A percentile compares a stretch with the other conserved stretches of the same genome.
Conservation (phyloP, 83 land plant genomes). For the Larix sibirica region DNA sequence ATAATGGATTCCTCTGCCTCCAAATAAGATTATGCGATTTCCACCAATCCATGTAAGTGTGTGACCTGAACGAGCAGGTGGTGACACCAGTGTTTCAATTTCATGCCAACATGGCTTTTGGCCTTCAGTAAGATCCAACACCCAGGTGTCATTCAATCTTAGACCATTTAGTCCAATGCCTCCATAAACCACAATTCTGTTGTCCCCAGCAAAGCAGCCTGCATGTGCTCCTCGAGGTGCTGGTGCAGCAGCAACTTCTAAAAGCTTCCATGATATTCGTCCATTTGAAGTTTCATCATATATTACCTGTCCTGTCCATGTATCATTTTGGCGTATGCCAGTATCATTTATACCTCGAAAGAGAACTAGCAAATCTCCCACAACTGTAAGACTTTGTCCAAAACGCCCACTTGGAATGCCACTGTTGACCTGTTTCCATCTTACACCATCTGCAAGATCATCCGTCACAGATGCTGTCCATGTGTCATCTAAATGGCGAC, state of each 20-base stretch:
- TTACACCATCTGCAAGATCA: constrained; percentile 30
- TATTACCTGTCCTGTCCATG: constrained; percentile 68
- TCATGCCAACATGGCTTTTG: constrained; percentile 60
- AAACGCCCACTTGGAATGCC: constrained; percentile 89
- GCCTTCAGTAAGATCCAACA: constrained; percentile 69
- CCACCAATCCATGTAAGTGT: constrained; percentile 79
- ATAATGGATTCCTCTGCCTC: constrained; percentile 84
- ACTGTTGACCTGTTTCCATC: constrained; percentile 56
- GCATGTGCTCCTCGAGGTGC: constrained; percentile 98
- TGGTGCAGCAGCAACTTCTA: constrained; percentile 67
- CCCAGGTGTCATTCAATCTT: constrained; percentile 89
- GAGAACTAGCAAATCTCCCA: constrained; percentile 70
- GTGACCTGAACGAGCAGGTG: constrained; percentile 93
- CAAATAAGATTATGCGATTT: constrained; percentile 70
- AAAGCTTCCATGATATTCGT: constrained; percentile 65
- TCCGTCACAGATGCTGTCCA: constrained; percentile 78
- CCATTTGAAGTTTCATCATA: constrained; percentile 22
- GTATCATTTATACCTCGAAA: constrained; percentile 94
- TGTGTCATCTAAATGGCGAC: constrained; percentile 95
- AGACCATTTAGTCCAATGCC: constrained; percentile 85
- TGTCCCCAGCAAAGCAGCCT: constrained; percentile 70
- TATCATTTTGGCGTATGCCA: constrained; percentile 88
- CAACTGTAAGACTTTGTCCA: constrained; percentile 80
- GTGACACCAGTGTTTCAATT: constrained; percentile 45
- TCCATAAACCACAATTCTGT: constrained; percentile 77